These are phyloP conservation scores for Alternaria arborescens DNA, from an alignment of 2,329 filamentous ascomycete species.

Conservation along the genomic window DNA sequence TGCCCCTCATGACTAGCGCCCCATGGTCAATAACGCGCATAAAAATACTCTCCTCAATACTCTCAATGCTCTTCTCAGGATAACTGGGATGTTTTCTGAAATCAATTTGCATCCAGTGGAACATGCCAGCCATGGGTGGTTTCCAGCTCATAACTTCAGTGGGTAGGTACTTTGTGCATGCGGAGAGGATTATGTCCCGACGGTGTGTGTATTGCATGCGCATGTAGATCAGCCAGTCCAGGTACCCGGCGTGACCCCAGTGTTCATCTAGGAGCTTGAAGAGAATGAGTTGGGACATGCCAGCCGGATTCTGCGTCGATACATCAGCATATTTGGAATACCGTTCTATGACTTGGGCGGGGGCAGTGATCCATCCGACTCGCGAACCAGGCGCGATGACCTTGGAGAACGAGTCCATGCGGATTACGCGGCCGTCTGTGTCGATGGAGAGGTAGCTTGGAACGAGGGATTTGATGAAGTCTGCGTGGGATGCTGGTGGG, in stretches of 20 bases:
- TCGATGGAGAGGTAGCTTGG: conserved; percentile 84
- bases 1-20: conserved; percentile 83
- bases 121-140: conserved; percentile 89
- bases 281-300: conserved; percentile 82
- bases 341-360: conserved; percentile 82
- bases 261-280: conserved; percentile 91
- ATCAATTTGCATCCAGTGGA: conserved; percentile 82
- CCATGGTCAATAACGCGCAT: conserved; percentile 76
- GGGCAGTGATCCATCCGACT: conserved; percentile 88
- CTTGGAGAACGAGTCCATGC: conserved; percentile 93
- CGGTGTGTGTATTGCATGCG: conserved; percentile 82
- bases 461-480: conserved; percentile 76
- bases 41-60: conserved; percentile 88
- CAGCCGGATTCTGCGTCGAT: conserved; percentile 83
- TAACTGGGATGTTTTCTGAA: conserved; percentile 71
- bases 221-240: conserved; percentile 87
- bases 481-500: conserved; percentile 69
- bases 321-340: conserved; percentile 85
- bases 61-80: conserved; percentile 60
- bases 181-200: conserved; percentile 77
- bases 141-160: conserved; percentile 79
- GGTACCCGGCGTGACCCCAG: conserved; percentile 91
- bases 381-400: conserved; percentile 84
- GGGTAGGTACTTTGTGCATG: conserved; percentile 82
- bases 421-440: conserved; percentile 84